Conservation (phyloP, 129 eudicot genomes). For the Centaurea solstitialis region DNA sequence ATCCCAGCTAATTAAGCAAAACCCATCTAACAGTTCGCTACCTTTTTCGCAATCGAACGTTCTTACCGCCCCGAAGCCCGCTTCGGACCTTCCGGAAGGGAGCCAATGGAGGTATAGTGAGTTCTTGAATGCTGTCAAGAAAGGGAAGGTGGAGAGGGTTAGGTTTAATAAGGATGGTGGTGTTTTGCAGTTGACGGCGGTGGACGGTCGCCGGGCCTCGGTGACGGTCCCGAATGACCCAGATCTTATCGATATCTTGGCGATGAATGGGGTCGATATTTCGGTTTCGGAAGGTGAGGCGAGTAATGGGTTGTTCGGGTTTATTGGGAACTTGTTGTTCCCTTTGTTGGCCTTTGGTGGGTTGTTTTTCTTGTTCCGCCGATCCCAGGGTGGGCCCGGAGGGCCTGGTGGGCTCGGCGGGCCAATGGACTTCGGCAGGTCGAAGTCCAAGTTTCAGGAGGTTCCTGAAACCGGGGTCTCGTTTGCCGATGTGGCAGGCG, state of each 20-base stretch:
- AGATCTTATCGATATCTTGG: constrained; percentile 86
- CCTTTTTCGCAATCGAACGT: constrained; percentile 51
- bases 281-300: constrained; percentile 91
- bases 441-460: constrained; percentile 97
- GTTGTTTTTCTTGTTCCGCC: constrained; percentile 68
- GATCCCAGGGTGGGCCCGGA: constrained; percentile 93
- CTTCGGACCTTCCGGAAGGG: constrained; percentile 84
- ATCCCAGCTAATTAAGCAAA: constrained; percentile 43
- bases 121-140: constrained; percentile 90
- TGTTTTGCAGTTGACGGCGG: constrained; percentile 76
- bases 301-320: constrained; percentile 74
- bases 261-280: constrained; percentile 94
- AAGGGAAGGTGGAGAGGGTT: constrained; percentile 94
- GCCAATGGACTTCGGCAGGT: constrained; percentile 96
- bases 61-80: constrained; percentile 75
- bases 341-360: constrained; percentile 90
- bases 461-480: constrained; percentile 97
- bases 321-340: constrained; percentile 82
- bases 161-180: constrained; percentile 87
- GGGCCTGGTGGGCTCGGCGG: constrained; percentile 98
- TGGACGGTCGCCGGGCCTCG: constrained; percentile 75
- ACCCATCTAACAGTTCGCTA: constrained; percentile 34
- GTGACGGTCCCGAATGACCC: constrained; percentile 95
- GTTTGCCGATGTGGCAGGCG: constrained; percentile 96
- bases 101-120: constrained; percentile 93